Evolutionary conservation across 2,329 filamentous ascomycete species (phyloP), one percentile per base, ranked within the genome.

Genomic region (Talaromyces atroroseus): DNA sequence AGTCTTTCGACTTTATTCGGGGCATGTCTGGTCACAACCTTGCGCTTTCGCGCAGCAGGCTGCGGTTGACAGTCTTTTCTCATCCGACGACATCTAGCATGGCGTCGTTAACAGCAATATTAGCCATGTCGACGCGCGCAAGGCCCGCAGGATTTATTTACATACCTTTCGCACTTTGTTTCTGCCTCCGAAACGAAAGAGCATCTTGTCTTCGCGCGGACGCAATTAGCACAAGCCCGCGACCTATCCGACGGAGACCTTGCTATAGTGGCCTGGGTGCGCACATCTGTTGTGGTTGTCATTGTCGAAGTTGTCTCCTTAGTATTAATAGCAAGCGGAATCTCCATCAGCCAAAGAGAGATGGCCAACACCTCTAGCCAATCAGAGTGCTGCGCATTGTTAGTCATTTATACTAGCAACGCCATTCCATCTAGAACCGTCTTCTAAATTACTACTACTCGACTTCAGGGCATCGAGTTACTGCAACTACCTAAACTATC

Each of bases 131-230:
- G n/a, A n/a, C n/a, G n/a, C n/a, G n/a, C n/a, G n/a, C n/a, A n/a
- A n/a, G n/a, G n/a, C n/a, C n/a, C n/a, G n/a, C n/a, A n/a, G n/a
- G n/a, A n/a, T n/a, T n/a, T n/a, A n/a, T n/a, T n/a, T n/a, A n/a
- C n/a, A n/a, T 26, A 54, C 51, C 51, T 53, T 54, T 54, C 51
- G 48, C 51, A 54, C 16, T 38, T 54, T n/a, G 32, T 24, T 18
- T 21, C 51, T 46, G 29, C 42, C 34, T 29, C 20, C 16, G 42
- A 18, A 34, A 38, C 26, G 36, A 47, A 38, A 3, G 51, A 54
- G 11, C 51, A 53, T 24, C 12, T 53, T 44, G 51, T 38, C 26
- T 53, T 53, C n/a, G 51, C 24, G 21, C 51, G 51, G 45, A 38
- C 42, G 16, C 51, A 53, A 38, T 38, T 53, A 14, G 16, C 14